These are phyloP conservation scores for Cordyceps tenuipes DNA, from an alignment of 2,329 filamentous ascomycete species.

Conservation along the genomic window DNA sequence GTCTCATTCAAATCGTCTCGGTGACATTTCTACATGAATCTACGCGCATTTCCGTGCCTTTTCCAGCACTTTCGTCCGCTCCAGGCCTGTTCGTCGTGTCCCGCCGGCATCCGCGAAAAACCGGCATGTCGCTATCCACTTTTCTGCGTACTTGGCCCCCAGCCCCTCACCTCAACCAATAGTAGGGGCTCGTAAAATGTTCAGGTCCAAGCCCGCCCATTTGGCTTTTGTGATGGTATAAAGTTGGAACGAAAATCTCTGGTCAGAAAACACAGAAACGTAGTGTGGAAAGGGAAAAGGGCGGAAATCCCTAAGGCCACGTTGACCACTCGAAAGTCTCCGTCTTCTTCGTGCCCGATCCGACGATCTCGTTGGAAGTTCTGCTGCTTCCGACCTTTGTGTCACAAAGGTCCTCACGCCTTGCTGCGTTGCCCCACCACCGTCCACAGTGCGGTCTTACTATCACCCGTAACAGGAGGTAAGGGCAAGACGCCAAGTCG, in stretches of 20 bases:
- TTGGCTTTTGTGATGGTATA: not conserved
- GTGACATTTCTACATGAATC: slow-evolving; percentile 10
- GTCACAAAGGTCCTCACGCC: slow-evolving; percentile 8
- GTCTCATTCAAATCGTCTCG: not conserved
- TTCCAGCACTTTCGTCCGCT: slow-evolving; percentile 1
- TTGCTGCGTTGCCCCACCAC: slow-evolving; percentile 6
- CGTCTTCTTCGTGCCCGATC: not conserved
- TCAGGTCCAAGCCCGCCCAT: slow-evolving; percentile 3
- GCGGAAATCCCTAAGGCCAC: not conserved
- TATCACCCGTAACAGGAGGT: not conserved
- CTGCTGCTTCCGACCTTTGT: not conserved
- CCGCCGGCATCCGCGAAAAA: slow-evolving; percentile 2
- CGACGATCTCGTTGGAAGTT: not conserved
- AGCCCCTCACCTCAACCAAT: not conserved
- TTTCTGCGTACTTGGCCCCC: slow-evolving; percentile 3
- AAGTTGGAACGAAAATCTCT: not conserved
- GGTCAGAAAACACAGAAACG: not conserved
- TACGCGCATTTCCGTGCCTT: slow-evolving; percentile 5
- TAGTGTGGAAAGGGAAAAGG: not conserved
- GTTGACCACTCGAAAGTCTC: not conserved
- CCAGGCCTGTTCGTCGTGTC: not conserved
- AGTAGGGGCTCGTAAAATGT: not conserved
- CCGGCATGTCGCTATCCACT: slow-evolving; percentile 3
- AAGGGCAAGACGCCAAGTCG: not conserved
- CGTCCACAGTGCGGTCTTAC: slow-evolving; percentile 8